Evolutionary conservation across 179 eudicot species (phyloP), one percentile per base, ranked within the genome.

Genomic region (Beta macrorhiza): DNA sequence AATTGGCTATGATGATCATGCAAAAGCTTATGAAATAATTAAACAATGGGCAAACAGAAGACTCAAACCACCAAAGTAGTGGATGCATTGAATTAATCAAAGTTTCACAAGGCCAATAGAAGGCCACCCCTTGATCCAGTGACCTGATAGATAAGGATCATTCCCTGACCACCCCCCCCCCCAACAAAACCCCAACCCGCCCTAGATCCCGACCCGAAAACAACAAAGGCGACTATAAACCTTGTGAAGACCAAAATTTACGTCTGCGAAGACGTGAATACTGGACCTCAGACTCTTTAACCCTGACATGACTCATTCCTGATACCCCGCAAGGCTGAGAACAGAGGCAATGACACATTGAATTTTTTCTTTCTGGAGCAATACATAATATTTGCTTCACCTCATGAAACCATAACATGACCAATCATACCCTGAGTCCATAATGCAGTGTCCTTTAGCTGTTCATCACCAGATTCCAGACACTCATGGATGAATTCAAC

Each of bases 341-440:
- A 52, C 74, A 64, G 64, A 78, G 82, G 78, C 71, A 70, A 76
- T 70, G 78, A 63, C 61, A 61, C 57, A 20, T 25, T 56, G 51
- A 80, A 72, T 56, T 69, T 42, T 51, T 77, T 37, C 42, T 37
- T 42, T 44, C 83, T 58, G 73, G 52, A 22, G 19, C 78, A 57
- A 42, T 17, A 7, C 37, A 56, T 20, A 56, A 65, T 56, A 12
- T 14, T 62, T 63, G 29, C 19, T 25, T 51, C 70, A 20, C 44
- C 67, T 85, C 77, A 85, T 71, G 85, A 84, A 71, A 81, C 87
- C 85, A 92, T 87, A 49, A 86, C 91, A 29, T 90, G 95, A 14
- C 88, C 87, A 77, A 95, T 87, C 97, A 92, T 91, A 78, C 92
- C 97, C 85, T 91, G 94, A 45, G 97, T 86, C 98, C 98, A 92